Evolutionary conservation across 1,284 basidiomycete species (phyloP).

Genomic region (Ustilago loliicola): DNA sequence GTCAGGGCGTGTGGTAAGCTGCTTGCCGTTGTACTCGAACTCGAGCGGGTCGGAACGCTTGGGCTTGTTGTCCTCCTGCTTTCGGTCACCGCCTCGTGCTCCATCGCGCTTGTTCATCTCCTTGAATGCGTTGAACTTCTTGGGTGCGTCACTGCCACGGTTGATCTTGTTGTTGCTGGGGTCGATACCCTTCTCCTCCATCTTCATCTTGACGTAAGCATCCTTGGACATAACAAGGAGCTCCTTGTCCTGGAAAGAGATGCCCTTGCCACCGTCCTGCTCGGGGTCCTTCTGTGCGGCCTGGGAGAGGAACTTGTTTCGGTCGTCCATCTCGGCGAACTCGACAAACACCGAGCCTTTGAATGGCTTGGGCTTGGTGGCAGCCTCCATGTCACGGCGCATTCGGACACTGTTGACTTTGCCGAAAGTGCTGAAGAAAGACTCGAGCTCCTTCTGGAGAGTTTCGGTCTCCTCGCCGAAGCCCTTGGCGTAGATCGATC

Average conservation of each 20-base stretch:
- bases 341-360: constrained; percentile 96
- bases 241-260: constrained; percentile 72
- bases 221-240: constrained; percentile 82
- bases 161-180: constrained; percentile 76
- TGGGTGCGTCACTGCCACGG: constrained; percentile 73
- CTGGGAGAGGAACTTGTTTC: constrained; percentile 82
- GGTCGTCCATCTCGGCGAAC: constrained; percentile 81
- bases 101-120: constrained; percentile 75
- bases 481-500: constrained; percentile 78
- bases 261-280: constrained; percentile 60
- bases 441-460: constrained; percentile 83
- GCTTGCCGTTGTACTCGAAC: constrained; percentile 71
- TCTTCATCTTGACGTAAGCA: constrained; percentile 95
- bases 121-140: constrained; percentile 87
- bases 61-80: constrained; percentile 55
- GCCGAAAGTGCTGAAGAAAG: constrained; percentile 86
- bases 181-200: constrained; percentile 88
- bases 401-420: constrained; percentile 87
- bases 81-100: constrained; percentile 71
- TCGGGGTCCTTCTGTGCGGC: constrained; percentile 72
- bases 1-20: constrained; percentile 77
- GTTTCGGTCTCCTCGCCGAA: constrained; percentile 82
- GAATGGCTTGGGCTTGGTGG: constrained; percentile 79
- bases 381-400: constrained; percentile 75
- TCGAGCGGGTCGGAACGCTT: constrained; percentile 69